These are phyloP conservation scores for Fraxinus greggii DNA, from an alignment of 305 asterid species.

Conservation along the genomic window DNA sequence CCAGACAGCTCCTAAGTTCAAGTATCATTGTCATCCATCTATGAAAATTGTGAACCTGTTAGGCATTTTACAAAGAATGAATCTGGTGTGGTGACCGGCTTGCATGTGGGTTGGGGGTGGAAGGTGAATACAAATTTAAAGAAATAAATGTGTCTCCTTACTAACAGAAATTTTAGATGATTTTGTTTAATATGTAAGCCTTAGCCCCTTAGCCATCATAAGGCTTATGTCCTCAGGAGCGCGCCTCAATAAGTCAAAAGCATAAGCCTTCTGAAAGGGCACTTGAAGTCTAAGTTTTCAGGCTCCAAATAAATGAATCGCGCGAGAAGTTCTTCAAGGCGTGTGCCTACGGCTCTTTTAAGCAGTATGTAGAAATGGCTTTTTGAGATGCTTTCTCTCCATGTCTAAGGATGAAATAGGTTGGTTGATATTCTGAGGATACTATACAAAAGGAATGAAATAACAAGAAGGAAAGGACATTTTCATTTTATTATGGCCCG, in stretches of 20 bases:
- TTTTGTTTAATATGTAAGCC: neutral
- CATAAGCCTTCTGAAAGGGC: neutral
- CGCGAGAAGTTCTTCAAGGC: neutral
- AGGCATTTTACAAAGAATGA: neutral
- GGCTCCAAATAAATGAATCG: neutral
- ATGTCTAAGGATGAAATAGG: neutral
- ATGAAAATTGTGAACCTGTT: neutral
- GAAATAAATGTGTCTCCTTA: neutral
- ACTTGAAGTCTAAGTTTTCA: neutral
- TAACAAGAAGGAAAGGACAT: neutral
- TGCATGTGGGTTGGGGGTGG: neutral
- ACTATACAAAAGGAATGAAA: neutral
- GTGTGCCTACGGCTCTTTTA: neutral
- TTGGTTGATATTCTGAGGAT: neutral
- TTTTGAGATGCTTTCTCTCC: neutral
- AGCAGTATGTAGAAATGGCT: neutral
- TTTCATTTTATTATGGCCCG: neutral
- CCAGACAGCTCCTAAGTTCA: neutral
- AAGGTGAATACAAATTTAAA: neutral
- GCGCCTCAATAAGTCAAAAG: neutral
- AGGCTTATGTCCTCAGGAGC: neutral
- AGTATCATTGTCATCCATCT: neutral
- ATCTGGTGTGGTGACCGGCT: neutral
- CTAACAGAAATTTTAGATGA: neutral
- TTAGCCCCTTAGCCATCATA: neutral